phyloP scores from a whole-genome alignment of 805 yeast species.

The Schwanniomyces polymorphus region DNA sequence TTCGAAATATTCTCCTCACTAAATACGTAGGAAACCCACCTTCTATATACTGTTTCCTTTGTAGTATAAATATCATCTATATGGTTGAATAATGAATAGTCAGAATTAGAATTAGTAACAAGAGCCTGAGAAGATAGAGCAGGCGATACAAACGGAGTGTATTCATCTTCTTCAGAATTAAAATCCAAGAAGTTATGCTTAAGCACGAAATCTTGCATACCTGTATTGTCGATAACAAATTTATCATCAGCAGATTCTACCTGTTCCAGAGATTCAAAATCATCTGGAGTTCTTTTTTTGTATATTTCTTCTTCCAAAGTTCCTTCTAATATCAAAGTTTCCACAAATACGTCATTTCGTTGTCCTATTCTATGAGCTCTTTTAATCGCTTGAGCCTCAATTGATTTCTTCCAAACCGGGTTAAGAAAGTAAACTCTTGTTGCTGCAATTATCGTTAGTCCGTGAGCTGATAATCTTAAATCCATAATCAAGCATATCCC shows the following conservation, averaged over 20 bases:
- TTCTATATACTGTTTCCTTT: slow-evolving; percentile 3
- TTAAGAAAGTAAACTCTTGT: slow-evolving; percentile 68
- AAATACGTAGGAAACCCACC: slow-evolving; percentile 31
- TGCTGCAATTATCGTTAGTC: slow-evolving; percentile 66
- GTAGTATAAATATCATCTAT: slow-evolving; percentile 8
- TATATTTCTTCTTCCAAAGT: slow-evolving; percentile 73
- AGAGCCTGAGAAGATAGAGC: slow-evolving; percentile 7
- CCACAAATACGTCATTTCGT: slow-evolving; percentile 61
- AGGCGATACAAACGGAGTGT: slow-evolving; percentile 31
- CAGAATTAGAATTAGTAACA: slow-evolving; percentile 12
- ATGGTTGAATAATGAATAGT: slow-evolving; percentile 22
- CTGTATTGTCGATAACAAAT: slow-evolving; percentile 57
- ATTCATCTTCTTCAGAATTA: slow-evolving; percentile 29
- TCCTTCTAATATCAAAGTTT: slow-evolving; percentile 59
- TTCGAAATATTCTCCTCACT: slow-evolving; percentile 29
- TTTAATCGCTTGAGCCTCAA: slow-evolving; percentile 76
- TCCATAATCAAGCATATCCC: slow-evolving; percentile 67
- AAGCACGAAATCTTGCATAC: slow-evolving; percentile 57
- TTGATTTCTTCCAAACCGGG: slow-evolving; percentile 69
- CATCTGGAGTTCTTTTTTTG: slow-evolving; percentile 28
- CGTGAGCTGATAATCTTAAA: slow-evolving; percentile 65
- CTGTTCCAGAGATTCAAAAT: slow-evolving; percentile 7
- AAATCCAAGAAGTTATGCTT: slow-evolving; percentile 47
- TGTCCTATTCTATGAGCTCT: slow-evolving; percentile 81
- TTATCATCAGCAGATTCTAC: slow-evolving; percentile 11